A percentile compares a stretch with the other conserved stretches of the same genome.
These are phyloP conservation scores for Ciborinia camelliae DNA, from an alignment of 2,329 filamentous ascomycete genomes.

Conservation along the genomic window DNA sequence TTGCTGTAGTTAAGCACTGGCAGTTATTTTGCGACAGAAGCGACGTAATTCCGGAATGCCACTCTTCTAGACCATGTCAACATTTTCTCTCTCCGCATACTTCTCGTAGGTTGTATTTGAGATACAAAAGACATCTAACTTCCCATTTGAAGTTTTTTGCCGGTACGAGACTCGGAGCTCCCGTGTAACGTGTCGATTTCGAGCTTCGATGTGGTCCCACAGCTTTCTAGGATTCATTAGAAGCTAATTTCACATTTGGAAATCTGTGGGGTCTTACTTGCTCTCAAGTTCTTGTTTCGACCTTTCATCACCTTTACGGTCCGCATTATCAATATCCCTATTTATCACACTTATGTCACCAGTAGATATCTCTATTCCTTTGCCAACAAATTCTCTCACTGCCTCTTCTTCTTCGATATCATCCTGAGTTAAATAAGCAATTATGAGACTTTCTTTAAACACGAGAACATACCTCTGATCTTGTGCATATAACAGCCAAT, in stretches of 20 bases:
- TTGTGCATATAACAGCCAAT: slow-evolving; percentile 6
- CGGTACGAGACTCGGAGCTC: background rate
- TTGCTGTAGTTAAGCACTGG: background rate
- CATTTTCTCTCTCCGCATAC: slow-evolving; percentile 35
- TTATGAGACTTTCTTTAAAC: too few species aligned
- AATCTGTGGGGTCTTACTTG: slow-evolving; percentile 21
- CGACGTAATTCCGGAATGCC: slow-evolving; percentile 38
- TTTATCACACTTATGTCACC: background rate
- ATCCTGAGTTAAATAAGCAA: background rate
- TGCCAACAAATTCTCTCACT: background rate
- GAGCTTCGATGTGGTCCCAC: background rate
- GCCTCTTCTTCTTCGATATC: background rate
- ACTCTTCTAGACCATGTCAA: slow-evolving; percentile 33
- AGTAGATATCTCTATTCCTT: background rate
- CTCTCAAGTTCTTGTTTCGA: background rate
- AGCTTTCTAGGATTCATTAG: background rate
- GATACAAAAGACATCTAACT: slow-evolving; percentile 39
- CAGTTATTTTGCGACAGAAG: slow-evolving; percentile 34
- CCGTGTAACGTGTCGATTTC: background rate
- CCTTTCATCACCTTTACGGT: background rate
- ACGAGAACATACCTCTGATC: background rate
- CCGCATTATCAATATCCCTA: background rate
- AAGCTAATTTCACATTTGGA: background rate
- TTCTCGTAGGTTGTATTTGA: slow-evolving; percentile 40
- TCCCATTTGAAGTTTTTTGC: slow-evolving; percentile 18